phyloP scores from a whole-genome alignment of 2,329 filamentous ascomycete genomes.

The Alternaria dauci region DNA sequence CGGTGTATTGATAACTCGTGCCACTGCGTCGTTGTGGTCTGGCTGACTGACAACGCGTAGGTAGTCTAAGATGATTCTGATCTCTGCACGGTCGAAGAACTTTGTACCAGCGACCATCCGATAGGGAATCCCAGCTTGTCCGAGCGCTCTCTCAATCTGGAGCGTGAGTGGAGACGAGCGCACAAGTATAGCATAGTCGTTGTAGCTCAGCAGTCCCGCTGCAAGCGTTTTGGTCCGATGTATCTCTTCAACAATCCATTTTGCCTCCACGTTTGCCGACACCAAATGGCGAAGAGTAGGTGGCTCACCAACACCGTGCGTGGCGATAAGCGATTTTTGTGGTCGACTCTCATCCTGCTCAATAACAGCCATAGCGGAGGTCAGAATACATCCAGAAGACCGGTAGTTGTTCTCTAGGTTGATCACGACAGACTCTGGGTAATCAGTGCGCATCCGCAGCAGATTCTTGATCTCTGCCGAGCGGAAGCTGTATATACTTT shows the following conservation, averaged over 20 bases:
- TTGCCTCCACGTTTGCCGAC: slow-evolving; percentile 75
- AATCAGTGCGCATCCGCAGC: slow-evolving; percentile 77
- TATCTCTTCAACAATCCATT: slow-evolving; percentile 89
- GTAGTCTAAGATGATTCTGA: slow-evolving; percentile 89
- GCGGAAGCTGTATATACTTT: slow-evolving; percentile 97
- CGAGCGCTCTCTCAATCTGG: slow-evolving; percentile 83
- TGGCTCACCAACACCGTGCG: slow-evolving; percentile 79
- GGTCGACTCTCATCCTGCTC: slow-evolving; percentile 86
- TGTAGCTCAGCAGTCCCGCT: slow-evolving; percentile 74
- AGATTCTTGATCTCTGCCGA: slow-evolving; percentile 93
- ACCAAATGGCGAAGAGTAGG: slow-evolving; percentile 82
- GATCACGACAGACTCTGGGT: slow-evolving; percentile 79
- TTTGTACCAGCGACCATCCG: slow-evolving; percentile 90
- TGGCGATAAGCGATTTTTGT: slow-evolving; percentile 78
- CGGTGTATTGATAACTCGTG: slow-evolving; percentile 85
- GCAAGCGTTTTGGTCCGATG: slow-evolving; percentile 74
- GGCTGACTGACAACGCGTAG: slow-evolving; percentile 84
- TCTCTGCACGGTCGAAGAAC: slow-evolving; percentile 91
- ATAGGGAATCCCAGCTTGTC: slow-evolving; percentile 83
- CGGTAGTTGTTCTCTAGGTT: slow-evolving; percentile 94
- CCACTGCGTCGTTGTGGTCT: slow-evolving; percentile 84
- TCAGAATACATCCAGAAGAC: slow-evolving; percentile 84
- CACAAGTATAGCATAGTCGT: slow-evolving; percentile 87
- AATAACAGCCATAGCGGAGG: slow-evolving; percentile 83
- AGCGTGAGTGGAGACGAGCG: slow-evolving; percentile 83